These are phyloP conservation scores for Talaromyces marneffei DNA, from an alignment of 2,329 filamentous ascomycete species.

Conservation along the genomic window DNA sequence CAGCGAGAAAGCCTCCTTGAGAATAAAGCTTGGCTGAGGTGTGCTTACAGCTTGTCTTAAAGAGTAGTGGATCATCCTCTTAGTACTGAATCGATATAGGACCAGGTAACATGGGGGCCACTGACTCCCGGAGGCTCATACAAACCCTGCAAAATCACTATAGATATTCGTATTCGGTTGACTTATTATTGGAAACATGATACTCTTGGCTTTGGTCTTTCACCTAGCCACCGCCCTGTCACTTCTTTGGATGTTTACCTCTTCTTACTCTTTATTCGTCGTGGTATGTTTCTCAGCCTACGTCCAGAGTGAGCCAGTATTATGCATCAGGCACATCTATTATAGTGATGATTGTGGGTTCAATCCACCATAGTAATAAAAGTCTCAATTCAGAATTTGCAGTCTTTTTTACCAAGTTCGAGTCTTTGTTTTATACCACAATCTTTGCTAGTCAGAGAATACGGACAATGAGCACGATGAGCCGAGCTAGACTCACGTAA, in stretches of 20 bases:
- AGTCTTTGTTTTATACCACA: not conserved
- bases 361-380: not conserved
- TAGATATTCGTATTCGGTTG: not conserved
- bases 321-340: not conserved
- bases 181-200: not conserved
- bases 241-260: not conserved
- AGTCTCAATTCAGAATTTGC: not conserved
- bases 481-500: not conserved
- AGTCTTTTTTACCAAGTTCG: not conserved
- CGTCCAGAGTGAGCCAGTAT: not conserved
- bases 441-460: not conserved
- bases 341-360: not conserved
- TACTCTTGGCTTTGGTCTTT: not conserved
- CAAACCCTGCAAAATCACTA: not conserved
- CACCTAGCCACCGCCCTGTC: not conserved
- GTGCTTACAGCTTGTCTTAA: not conserved
- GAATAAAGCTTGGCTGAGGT: not conserved
- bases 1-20: not conserved
- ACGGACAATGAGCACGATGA: not conserved
- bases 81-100: not conserved
- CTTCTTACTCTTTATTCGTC: not conserved
- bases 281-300: not conserved
- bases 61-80: not conserved
- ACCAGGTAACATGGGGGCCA: not conserved
- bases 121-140: not conserved